A percentile compares a stretch with the other conserved stretches of the same genome.
Conservation (phyloP, 768 basidiomycete species). For the Boletus rubropictus region DNA sequence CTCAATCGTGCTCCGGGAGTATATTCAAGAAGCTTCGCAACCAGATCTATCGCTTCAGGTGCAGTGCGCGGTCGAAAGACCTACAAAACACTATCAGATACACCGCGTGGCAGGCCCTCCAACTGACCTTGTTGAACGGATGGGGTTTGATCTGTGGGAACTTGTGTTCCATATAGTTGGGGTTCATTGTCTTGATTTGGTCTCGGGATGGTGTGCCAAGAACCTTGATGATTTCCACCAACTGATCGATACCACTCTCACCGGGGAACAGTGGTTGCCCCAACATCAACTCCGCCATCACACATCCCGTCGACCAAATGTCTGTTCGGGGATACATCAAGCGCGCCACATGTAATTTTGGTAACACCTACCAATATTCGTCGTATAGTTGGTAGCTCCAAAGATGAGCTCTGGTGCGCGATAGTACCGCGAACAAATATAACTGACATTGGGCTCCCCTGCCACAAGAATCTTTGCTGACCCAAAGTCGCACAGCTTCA, state of each 20-base stretch:
- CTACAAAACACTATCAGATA: slow-evolving; percentile 36
- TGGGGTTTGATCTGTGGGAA: slow-evolving; percentile 99
- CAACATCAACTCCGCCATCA: slow-evolving; percentile 99
- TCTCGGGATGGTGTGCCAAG: slow-evolving; percentile 96
- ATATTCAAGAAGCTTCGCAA: slow-evolving; percentile 93
- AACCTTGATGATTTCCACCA: slow-evolving; percentile 99
- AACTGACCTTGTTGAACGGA: slow-evolving; percentile 85
- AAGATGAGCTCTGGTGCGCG: slow-evolving; percentile 99
- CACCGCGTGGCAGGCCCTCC: slow-evolving; percentile 3
- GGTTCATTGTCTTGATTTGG: slow-evolving; percentile 99
- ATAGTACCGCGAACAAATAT: slow-evolving; percentile 99
- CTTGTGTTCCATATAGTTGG: slow-evolving; percentile 99
- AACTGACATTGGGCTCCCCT: slow-evolving; percentile 98
- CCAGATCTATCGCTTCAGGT: slow-evolving; percentile 92
- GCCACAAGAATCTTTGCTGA: slow-evolving; percentile 97
- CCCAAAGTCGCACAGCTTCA: slow-evolving; percentile 98
- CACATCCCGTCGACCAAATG: slow-evolving; percentile 99
- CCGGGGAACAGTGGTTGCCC: slow-evolving; percentile 99
- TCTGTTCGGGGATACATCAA: slow-evolving; percentile 42
- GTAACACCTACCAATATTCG: slow-evolving; percentile 83
- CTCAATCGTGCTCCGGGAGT: slow-evolving; percentile 92
- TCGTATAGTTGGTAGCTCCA: slow-evolving; percentile 99
- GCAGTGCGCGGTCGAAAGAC: slow-evolving; percentile 98
- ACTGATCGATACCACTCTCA: slow-evolving; percentile 96
- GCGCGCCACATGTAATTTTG: not conserved